These are phyloP conservation scores for Spencermartinsiella europaea DNA, from an alignment of 805 yeast species.

Conservation along the genomic window DNA sequence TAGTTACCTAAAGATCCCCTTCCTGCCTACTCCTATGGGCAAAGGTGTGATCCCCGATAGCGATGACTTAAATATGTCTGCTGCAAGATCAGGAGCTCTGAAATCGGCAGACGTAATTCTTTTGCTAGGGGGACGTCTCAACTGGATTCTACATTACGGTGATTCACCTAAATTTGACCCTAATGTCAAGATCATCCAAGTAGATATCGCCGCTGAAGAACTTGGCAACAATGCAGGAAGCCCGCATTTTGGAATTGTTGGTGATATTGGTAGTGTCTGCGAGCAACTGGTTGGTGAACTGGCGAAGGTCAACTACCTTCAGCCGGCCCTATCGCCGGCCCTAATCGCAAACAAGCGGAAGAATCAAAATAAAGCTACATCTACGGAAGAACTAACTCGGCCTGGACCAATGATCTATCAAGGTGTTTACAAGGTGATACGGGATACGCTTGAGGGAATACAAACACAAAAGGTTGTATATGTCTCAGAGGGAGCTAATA, in stretches of 20 bases:
- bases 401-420: slow-evolving; percentile 42
- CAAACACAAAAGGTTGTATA: slow-evolving; percentile 35
- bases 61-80: slow-evolving; percentile 45
- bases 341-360: slow-evolving; percentile 25
- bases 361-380: slow-evolving; percentile 32
- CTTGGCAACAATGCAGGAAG: slow-evolving; percentile 43
- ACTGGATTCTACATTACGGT: slow-evolving; percentile 72
- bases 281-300: slow-evolving; percentile 33
- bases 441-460: slow-evolving; percentile 34
- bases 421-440: slow-evolving; percentile 46
- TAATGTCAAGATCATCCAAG: slow-evolving; percentile 49
- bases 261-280: slow-evolving; percentile 46
- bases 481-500: slow-evolving; percentile 70
- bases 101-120: slow-evolving; percentile 53
- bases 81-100: slow-evolving; percentile 60
- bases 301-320: slow-evolving; percentile 34
- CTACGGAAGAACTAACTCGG: slow-evolving; percentile 30
- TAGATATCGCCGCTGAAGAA: slow-evolving; percentile 50
- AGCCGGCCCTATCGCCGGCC: slow-evolving; percentile 19
- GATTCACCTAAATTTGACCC: slow-evolving; percentile 47
- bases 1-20: slow-evolving; percentile 41
- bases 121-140: slow-evolving; percentile 60
- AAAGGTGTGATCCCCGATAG: slow-evolving; percentile 61
- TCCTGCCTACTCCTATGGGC: slow-evolving; percentile 76
- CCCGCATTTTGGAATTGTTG: slow-evolving; percentile 43